Conservation (phyloP, 176 grass and related monocot genomes). For the Zoysia japonica region DNA sequence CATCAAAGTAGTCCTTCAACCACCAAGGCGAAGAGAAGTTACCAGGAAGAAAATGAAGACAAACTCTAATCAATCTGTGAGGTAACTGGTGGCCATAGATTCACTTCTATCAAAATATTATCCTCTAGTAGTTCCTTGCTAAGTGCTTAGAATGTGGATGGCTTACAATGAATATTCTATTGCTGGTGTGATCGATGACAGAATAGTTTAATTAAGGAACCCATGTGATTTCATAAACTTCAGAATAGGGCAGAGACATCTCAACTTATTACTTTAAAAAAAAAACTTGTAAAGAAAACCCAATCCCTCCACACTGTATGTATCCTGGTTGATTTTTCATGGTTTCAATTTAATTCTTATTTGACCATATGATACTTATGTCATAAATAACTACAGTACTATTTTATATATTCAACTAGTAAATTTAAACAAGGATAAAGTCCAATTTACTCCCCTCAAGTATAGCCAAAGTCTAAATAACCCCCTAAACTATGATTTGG, state of each 20-base stretch:
- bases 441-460: too few species aligned
- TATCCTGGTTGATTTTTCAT: too few species aligned
- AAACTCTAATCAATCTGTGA: constrained; percentile 41
- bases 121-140: background rate
- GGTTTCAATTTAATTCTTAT: too few species aligned
- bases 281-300: too few species aligned
- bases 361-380: too few species aligned
- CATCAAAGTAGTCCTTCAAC: constrained; percentile 83
- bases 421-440: too few species aligned
- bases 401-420: too few species aligned
- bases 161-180: constrained; percentile 3
- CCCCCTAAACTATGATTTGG: too few species aligned
- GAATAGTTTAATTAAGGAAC: background rate
- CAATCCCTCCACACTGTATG: too few species aligned
- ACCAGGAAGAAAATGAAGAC: constrained; percentile 53
- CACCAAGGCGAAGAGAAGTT: constrained; percentile 61
- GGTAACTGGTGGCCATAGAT: constrained; percentile 37
- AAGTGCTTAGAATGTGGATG: constrained; percentile 7
- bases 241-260: background rate
- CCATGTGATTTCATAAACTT: constrained; percentile 20
- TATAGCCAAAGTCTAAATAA: too few species aligned
- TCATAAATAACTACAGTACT: too few species aligned
- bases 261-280: background rate
- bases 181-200: background rate
- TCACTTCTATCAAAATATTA: background rate